Evolutionary conservation across 495 filamentous ascomycete species (phyloP), one percentile per base, ranked within the genome.

Genomic region (Paragyromitra xinjiangensis): DNA sequence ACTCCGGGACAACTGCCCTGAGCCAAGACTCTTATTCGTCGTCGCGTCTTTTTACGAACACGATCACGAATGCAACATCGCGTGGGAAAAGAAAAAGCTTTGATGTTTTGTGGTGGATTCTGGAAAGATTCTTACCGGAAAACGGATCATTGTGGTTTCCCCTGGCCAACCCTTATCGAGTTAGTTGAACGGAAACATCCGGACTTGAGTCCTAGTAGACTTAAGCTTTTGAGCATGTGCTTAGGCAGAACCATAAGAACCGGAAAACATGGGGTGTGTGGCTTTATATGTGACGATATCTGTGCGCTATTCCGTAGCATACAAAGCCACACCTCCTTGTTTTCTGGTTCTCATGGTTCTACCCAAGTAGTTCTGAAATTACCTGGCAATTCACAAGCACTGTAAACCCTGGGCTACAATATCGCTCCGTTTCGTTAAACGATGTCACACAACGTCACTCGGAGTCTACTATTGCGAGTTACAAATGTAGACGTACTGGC

Each of bases 71-170:
- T 2, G 55, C 24, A 29, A 58, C 55, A 29, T 58, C 14, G 65
- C 55, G 24, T 58, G 55, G 26, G 11, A 29, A 29, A 29, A n/a
- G 8, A 29, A 29, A 26, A 58, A 14, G 55, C 26, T 29, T 39
- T 16, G 56, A 37, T 34, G 55, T 14, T 59, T 56, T n/a, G 45
- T 50, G 4, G 48, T 24, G 6, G 40, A 24, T 39, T 69, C 65
- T 66, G 22, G 62, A 44, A 64, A 22, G 39, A 42, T 64, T 67
- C 19, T n/a, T 67, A 12, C 64, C 64, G 64, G 64, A 37, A 40
- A 42, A 40, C 55, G 26, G 55, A 16, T 14, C 24, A 53, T 24
- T 53, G n/a, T 55, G 8, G 22, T 37, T 58, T 51, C 14, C 39
- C 50, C 50, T 3, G 4, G 29, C 29, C 29, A 34, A 3, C 29